Conservation (phyloP, 2,329 filamentous ascomycete species). For the Lizonia empirigonia region DNA sequence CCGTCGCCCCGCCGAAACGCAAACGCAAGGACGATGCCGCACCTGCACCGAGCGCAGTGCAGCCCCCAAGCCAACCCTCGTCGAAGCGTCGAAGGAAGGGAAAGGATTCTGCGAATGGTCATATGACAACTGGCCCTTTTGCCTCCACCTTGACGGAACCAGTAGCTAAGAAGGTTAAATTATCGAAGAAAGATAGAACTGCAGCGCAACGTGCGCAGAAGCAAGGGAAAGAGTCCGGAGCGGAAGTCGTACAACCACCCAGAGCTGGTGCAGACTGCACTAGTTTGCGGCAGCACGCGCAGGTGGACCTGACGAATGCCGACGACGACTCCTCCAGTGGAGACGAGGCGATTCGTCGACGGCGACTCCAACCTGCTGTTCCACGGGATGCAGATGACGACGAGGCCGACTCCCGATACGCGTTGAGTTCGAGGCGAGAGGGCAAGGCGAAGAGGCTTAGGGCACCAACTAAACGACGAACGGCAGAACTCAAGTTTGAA, state of each 20-base stretch:
- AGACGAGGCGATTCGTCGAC: background rate
- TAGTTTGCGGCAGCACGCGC: background rate
- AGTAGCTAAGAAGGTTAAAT: background rate
- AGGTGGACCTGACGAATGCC: background rate
- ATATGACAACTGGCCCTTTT: background rate
- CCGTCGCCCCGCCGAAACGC: background rate
- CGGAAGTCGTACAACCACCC: background rate
- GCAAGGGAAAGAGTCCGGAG: background rate
- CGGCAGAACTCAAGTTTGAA: constrained; percentile 10
- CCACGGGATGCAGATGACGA: constrained; percentile 6
- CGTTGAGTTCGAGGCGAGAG: constrained; percentile 4
- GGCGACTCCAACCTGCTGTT: background rate
- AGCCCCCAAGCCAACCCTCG: constrained; percentile 4
- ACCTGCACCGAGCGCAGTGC: background rate
- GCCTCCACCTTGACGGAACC: background rate
- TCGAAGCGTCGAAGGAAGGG: constrained; percentile 11
- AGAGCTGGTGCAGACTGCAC: too few relatives aligned
- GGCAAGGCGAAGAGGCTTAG: background rate
- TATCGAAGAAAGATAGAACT: background rate
- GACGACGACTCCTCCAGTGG: constrained; percentile 7
- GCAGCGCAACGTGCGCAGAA: background rate
- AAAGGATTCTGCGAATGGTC: constrained; percentile 1
- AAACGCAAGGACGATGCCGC: constrained; percentile 1
- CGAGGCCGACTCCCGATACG: constrained; percentile 11
- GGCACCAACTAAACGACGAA: background rate